phyloP scores from a whole-genome alignment of 2,329 filamentous ascomycete genomes.

The Aureobasidium sp. region DNA sequence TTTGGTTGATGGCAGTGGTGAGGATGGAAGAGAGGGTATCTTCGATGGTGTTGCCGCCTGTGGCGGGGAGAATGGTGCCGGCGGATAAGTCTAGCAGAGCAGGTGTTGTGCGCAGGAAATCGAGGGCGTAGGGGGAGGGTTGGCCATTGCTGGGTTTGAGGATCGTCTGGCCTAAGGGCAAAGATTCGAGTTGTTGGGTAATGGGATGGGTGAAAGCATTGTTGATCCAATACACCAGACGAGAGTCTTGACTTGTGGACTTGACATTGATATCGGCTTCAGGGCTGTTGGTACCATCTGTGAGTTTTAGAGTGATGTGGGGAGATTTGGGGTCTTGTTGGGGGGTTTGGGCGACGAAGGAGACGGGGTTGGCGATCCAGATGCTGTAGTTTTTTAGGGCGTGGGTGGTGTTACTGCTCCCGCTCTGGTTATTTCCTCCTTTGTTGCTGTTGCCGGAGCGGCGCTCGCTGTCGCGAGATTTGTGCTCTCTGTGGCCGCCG shows the following conservation, averaged over 20 bases:
- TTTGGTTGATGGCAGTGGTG: conserved; percentile 25
- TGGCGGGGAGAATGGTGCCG: conserved; percentile 15
- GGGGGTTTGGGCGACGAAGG: conserved; percentile 15
- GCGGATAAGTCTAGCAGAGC: conserved; percentile 15
- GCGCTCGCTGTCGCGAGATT: background rate
- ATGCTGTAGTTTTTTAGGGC: background rate
- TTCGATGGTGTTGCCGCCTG: conserved; percentile 24
- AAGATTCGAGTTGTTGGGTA: conserved; percentile 17
- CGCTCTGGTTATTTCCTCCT: background rate
- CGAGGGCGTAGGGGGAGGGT: conserved; percentile 14
- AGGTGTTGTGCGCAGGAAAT: conserved; percentile 17
- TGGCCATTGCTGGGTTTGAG: conserved; percentile 13
- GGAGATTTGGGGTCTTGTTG: conserved; percentile 16
- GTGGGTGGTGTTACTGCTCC: background rate
- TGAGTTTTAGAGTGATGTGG: conserved; percentile 26
- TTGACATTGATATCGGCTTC: conserved; percentile 28
- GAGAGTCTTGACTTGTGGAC: conserved; percentile 22
- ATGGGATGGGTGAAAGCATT: conserved; percentile 22
- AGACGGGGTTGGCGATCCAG: conserved; percentile 6
- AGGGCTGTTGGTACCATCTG: conserved; percentile 14
- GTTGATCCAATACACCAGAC: conserved; percentile 28
- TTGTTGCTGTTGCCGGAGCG: background rate
- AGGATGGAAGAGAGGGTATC: conserved; percentile 29
- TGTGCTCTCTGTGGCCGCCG: background rate
- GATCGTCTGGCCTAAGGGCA: conserved; percentile 22